These are phyloP conservation scores for Cladophialophora psammophila DNA, from an alignment of 2,329 filamentous ascomycete species.

Conservation along the genomic window DNA sequence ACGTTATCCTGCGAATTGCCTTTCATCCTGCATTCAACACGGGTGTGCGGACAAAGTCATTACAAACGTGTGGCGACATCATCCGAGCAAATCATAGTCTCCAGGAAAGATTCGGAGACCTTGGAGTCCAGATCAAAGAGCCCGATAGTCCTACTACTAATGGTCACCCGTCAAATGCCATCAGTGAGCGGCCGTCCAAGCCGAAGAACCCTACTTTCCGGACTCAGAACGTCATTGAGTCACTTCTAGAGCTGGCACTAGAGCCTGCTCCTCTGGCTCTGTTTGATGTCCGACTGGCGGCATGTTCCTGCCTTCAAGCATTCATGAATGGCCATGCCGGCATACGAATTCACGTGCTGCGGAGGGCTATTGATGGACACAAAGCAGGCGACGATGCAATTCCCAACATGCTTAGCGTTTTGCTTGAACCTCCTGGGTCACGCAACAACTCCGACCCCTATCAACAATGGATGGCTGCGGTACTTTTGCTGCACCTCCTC, in stretches of 20 bases:
- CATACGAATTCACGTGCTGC: conserved; percentile 84
- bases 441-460: conserved; percentile 79
- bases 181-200: conserved; percentile 24
- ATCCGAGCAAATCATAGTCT: conserved; percentile 80
- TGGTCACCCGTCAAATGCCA: conserved; percentile 42
- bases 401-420: conserved; percentile 84
- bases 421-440: conserved; percentile 72
- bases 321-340: conserved; percentile 85
- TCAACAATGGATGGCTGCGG: conserved; percentile 85
- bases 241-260: conserved; percentile 81
- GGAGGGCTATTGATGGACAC: conserved; percentile 88
- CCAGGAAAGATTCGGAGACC: conserved; percentile 88
- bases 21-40: conserved; percentile 77
- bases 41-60: conserved; percentile 82
- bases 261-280: conserved; percentile 70
- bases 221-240: conserved; percentile 82
- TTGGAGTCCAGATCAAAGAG: conserved; percentile 68
- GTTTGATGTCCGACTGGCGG: conserved; percentile 82
- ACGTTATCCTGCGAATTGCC: conserved; percentile 80
- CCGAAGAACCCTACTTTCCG: conserved; percentile 23
- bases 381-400: conserved; percentile 77
- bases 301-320: conserved; percentile 88
- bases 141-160: conserved; percentile 43
- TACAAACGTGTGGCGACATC: conserved; percentile 85
- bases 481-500: conserved; percentile 84